These are phyloP conservation scores for Naganishia liquefaciens DNA, from an alignment of 1,284 basidiomycete genomes.

Conservation along the genomic window DNA sequence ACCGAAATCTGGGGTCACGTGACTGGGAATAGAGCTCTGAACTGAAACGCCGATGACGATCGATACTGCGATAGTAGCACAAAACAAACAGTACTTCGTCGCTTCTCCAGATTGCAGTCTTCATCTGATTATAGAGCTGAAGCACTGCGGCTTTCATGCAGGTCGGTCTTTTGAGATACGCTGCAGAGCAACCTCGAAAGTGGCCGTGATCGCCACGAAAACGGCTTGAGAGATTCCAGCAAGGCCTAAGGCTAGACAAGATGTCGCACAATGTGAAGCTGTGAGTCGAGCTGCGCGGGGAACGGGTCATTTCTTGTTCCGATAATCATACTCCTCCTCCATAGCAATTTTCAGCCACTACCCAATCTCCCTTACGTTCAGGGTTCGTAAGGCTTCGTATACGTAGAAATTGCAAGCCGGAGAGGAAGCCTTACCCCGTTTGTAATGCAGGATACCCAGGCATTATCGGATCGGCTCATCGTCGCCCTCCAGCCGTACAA, in stretches of 20 bases:
- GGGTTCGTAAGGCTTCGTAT: constrained; percentile 21
- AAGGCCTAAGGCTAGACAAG: neutral
- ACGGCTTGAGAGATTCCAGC: too few species aligned
- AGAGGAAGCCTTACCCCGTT: neutral
- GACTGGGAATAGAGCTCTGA: too few species aligned
- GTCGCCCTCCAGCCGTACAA: constrained; percentile 45
- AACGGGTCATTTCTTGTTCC: neutral
- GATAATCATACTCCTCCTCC: neutral
- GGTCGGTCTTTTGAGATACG: too few species aligned
- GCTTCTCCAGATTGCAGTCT: too few species aligned
- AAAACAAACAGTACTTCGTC: too few species aligned
- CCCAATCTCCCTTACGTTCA: constrained; percentile 53
- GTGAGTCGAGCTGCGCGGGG: constrained; percentile 16
- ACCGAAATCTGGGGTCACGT: neutral
- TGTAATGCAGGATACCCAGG: constrained; percentile 44
- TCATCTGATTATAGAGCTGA: too few species aligned
- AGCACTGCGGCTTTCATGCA: too few species aligned
- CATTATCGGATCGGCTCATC: constrained; percentile 40
- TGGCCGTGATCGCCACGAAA: too few species aligned
- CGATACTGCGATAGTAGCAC: too few species aligned
- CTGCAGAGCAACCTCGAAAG: too few species aligned
- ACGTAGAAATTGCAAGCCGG: neutral
- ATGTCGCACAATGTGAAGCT: constrained; percentile 33
- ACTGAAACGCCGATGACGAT: too few species aligned
- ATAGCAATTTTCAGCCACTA: constrained; percentile 46